Conservation (phyloP, 805 yeast species). For the Starmera quercuum region DNA sequence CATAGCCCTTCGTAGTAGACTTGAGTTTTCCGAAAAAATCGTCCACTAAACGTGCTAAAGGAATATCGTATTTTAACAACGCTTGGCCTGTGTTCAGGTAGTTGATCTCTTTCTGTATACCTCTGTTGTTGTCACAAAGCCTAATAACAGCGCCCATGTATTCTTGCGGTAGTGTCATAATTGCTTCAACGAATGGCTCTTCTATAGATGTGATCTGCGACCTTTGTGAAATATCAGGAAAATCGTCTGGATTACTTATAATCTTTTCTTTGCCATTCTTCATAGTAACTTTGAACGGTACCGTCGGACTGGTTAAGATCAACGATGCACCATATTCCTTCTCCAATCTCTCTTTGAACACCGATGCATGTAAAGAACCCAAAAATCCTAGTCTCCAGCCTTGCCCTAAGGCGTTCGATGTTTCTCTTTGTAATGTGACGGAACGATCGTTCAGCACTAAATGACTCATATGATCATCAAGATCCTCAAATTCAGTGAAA, state of each 20-base stretch:
- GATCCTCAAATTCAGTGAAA: slow-evolving; percentile 78
- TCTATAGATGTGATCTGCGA: slow-evolving; percentile 42
- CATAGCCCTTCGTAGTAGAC: slow-evolving; percentile 86
- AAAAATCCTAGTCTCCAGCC: slow-evolving; percentile 97
- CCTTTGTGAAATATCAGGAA: slow-evolving; percentile 52
- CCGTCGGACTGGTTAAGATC: slow-evolving; percentile 92
- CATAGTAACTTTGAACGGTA: slow-evolving; percentile 76
- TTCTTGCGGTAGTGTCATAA: slow-evolving; percentile 87
- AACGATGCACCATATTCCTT: slow-evolving; percentile 91
- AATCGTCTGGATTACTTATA: slow-evolving; percentile 87
- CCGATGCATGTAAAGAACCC: slow-evolving; percentile 93
- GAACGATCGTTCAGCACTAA: slow-evolving; percentile 88
- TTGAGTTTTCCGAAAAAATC: slow-evolving; percentile 93
- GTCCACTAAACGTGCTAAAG: slow-evolving; percentile 85
- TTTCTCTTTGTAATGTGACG: slow-evolving; percentile 81
- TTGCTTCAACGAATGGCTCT: slow-evolving; percentile 88
- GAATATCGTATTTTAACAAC: slow-evolving; percentile 68
- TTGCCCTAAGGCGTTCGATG: slow-evolving; percentile 90
- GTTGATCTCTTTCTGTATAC: slow-evolving; percentile 71
- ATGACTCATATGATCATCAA: slow-evolving; percentile 87
- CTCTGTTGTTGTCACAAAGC: slow-evolving; percentile 78
- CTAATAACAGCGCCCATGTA: slow-evolving; percentile 82
- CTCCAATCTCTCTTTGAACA: slow-evolving; percentile 84
- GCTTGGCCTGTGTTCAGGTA: slow-evolving; percentile 79
- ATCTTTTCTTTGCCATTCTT: slow-evolving; percentile 55